A percentile compares a stretch with the other conserved stretches of the same genome.
Evolutionary conservation across 805 yeast species (phyloP).

Genomic region (Priceomyces castillae): DNA sequence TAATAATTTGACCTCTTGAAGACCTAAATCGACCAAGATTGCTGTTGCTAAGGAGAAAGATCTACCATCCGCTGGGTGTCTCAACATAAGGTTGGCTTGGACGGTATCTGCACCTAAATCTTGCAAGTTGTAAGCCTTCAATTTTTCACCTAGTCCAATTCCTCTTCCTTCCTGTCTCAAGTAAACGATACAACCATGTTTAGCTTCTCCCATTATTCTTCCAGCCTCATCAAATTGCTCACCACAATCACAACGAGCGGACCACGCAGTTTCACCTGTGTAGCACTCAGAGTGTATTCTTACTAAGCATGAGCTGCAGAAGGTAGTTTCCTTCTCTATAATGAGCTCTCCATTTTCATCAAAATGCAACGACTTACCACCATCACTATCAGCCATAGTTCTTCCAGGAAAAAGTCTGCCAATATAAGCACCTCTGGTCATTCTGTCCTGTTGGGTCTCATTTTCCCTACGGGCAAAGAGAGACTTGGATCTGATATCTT

Average conservation of each 20-base stretch:
- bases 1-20: constrained; percentile 66
- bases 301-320: constrained; percentile 55
- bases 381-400: constrained; percentile 60
- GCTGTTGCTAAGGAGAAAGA: constrained; percentile 93
- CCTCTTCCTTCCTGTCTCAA: constrained; percentile 98
- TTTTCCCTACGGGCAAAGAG: constrained; percentile 58
- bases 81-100: constrained; percentile 84
- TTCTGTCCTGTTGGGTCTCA: constrained; percentile 87
- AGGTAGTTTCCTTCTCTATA: constrained; percentile 29
- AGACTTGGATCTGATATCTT: constrained; percentile 75
- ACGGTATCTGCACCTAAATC: constrained; percentile 99
- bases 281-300: constrained; percentile 97
- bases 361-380: constrained; percentile 25
- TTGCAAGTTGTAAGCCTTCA: constrained; percentile 94
- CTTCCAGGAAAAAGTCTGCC: constrained; percentile 92
- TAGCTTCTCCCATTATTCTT: constrained; percentile 78
- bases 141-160: constrained; percentile 95
- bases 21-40: constrained; percentile 78
- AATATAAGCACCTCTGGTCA: constrained; percentile 98
- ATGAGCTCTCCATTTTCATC: constrained; percentile 30
- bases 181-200: constrained; percentile 93
- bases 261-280: constrained; percentile 99
- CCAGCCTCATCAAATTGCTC: constrained; percentile 99
- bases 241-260: constrained; percentile 98
- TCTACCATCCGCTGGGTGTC: constrained; percentile 98